Conservation (phyloP, 2,329 filamentous ascomycete species). For the Penicillium sp. region DNA sequence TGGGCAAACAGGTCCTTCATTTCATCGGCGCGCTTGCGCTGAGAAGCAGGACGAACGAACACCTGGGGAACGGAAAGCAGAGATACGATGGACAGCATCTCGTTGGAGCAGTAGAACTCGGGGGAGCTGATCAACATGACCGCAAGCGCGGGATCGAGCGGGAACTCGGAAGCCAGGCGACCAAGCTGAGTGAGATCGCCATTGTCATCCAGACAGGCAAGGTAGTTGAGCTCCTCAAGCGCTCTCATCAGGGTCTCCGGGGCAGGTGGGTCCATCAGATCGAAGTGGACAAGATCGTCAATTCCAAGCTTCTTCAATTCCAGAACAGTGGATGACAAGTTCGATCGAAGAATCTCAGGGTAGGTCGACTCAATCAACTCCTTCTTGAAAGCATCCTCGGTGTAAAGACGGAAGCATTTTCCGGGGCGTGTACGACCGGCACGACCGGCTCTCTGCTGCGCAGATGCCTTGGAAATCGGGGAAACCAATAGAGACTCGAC, state of each 20-base stretch:
- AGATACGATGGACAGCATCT: conserved; percentile 92
- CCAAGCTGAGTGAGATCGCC: conserved; percentile 87
- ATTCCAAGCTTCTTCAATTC: conserved; percentile 97
- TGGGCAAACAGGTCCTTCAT: conserved; percentile 96
- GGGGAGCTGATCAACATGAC: conserved; percentile 98
- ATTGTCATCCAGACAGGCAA: conserved; percentile 94
- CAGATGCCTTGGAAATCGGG: conserved; percentile 95
- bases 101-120: conserved; percentile 98
- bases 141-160: conserved; percentile 86
- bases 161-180: conserved; percentile 87
- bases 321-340: conserved; percentile 89
- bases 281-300: conserved; percentile 94
- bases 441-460: conserved; percentile 96
- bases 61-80: conserved; percentile 92
- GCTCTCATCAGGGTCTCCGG: conserved; percentile 98
- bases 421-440: conserved; percentile 96
- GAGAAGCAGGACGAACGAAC: conserved; percentile 81
- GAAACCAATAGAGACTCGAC: conserved; percentile 97
- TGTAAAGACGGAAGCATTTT: conserved; percentile 97
- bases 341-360: conserved; percentile 91
- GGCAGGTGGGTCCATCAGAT: conserved; percentile 96
- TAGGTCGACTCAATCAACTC: conserved; percentile 97
- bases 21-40: conserved; percentile 88
- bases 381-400: conserved; percentile 92
- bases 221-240: conserved; percentile 94